Percentiles rank a stretch among this genome's conserved stretches.
These are phyloP conservation scores for Metrosideros polymorpha DNA, from an alignment of 441 rosid species.

Conservation along the genomic window DNA sequence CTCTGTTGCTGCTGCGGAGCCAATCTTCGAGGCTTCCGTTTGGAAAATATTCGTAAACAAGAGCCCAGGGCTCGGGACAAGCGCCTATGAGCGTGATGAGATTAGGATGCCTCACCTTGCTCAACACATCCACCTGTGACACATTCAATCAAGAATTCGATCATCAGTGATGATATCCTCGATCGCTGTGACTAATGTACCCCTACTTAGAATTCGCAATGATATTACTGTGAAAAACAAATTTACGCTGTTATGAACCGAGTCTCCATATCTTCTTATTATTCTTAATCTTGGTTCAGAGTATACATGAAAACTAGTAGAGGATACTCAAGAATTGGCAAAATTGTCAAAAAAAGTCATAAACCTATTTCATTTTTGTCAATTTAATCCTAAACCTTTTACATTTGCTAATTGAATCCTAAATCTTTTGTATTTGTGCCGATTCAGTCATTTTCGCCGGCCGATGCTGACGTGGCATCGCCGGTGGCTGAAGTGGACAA, in stretches of 20 bases:
- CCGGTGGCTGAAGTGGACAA: too few relatives aligned
- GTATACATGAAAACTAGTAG: neutral
- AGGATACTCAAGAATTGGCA: neutral
- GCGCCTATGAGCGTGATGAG: slow-evolving; percentile 78
- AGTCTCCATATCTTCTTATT: neutral
- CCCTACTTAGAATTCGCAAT: neutral
- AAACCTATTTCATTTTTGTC: too few relatives aligned
- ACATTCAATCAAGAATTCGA: neutral
- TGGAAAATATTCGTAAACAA: slow-evolving; percentile 72
- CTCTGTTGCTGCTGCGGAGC: slow-evolving; percentile 56
- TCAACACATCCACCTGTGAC: slow-evolving; percentile 69
- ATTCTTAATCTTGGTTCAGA: neutral
- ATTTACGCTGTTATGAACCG: neutral
- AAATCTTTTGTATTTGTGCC: too few relatives aligned
- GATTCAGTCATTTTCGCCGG: too few relatives aligned
- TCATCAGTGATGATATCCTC: neutral
- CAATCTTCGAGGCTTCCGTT: slow-evolving; percentile 94
- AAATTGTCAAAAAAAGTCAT: too few relatives aligned
- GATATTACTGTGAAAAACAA: neutral
- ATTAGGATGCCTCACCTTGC: slow-evolving; percentile 90
- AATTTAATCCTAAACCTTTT: too few relatives aligned
- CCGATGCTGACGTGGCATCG: too few relatives aligned
- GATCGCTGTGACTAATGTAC: neutral
- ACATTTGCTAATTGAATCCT: too few relatives aligned
- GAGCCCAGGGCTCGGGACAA: slow-evolving; percentile 85